Evolutionary conservation across 2,329 filamentous ascomycete species (phyloP).

Genomic region (Scorias spongiosa): DNA sequence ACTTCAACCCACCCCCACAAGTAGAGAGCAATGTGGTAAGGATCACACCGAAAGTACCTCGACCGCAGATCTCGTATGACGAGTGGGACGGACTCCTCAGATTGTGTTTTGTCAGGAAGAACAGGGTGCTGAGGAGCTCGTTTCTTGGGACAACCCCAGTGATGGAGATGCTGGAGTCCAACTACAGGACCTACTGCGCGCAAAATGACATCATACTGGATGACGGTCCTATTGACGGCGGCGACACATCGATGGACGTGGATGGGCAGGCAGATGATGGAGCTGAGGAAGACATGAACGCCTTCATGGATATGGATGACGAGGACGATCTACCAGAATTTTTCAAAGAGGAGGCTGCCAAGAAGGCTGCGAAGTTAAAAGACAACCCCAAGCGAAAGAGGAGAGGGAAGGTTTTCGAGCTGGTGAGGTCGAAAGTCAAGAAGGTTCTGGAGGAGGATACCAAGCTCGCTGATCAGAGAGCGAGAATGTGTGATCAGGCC

Average conservation of each 20-base stretch:
- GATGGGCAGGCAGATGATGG: constrained; percentile 23
- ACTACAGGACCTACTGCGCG: constrained; percentile 82
- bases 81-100: constrained; percentile 87
- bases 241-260: constrained; percentile 34
- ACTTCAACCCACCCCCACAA: constrained; percentile 87
- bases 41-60: constrained; percentile 71
- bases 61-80: constrained; percentile 80
- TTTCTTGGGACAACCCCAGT: constrained; percentile 72
- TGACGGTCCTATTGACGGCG: constrained; percentile 38
- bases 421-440: constrained; percentile 76
- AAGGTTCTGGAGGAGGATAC: constrained; percentile 73
- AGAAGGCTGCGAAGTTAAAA: constrained; percentile 39
- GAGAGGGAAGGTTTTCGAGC: constrained; percentile 63
- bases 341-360: constrained; percentile 51
- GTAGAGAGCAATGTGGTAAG: constrained; percentile 86
- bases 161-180: constrained; percentile 66
- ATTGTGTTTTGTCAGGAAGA: constrained; percentile 74
- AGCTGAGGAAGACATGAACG: constrained; percentile 32
- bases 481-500: constrained; percentile 79
- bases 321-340: constrained; percentile 67
- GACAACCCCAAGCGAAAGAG: constrained; percentile 47
- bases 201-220: constrained; percentile 70
- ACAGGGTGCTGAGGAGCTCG: constrained; percentile 70
- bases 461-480: constrained; percentile 62
- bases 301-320: constrained; percentile 39